Percentiles rank a stretch among this genome's conserved stretches.
Evolutionary conservation across 805 yeast genomes (phyloP).

Genomic region (Ogataea allantospora): DNA sequence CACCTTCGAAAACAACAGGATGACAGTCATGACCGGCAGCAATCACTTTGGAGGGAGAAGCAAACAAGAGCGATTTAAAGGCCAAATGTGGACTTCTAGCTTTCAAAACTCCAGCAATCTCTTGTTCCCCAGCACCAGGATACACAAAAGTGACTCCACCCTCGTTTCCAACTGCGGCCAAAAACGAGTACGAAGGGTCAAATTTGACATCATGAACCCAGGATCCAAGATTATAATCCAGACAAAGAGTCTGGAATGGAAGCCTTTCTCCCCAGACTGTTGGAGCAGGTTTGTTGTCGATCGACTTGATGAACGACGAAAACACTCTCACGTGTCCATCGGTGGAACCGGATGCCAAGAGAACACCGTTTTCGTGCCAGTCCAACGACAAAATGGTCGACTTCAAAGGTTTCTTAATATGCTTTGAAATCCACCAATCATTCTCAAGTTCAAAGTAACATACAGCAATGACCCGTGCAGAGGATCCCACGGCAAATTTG

Average conservation of each 20-base stretch:
- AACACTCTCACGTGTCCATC: conserved; percentile 92
- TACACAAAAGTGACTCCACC: conserved; percentile 78
- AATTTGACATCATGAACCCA: conserved; percentile 93
- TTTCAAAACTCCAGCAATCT: conserved; percentile 48
- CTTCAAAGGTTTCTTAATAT: conserved; percentile 90
- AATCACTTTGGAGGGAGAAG: conserved; percentile 61
- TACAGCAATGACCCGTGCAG: conserved; percentile 90
- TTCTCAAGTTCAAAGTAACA: conserved; percentile 95
- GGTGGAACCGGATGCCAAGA: conserved; percentile 87
- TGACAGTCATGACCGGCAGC: conserved; percentile 94
- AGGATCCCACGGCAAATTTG: conserved; percentile 96
- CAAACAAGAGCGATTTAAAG: conserved; percentile 71
- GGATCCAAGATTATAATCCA: conserved; percentile 73
- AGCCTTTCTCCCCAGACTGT: conserved; percentile 91
- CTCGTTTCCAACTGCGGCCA: conserved; percentile 86
- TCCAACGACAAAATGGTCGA: conserved; percentile 79
- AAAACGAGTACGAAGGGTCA: conserved; percentile 71
- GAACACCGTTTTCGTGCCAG: conserved; percentile 93
- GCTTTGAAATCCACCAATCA: conserved; percentile 99
- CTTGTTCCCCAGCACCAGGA: conserved; percentile 61
- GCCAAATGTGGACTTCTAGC: conserved; percentile 74
- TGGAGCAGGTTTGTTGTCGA: conserved; percentile 79
- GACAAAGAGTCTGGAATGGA: conserved; percentile 90
- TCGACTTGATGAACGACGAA: conserved; percentile 82
- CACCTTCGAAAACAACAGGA: conserved; percentile 80